Evolutionary conservation across 805 yeast genomes (phyloP), one percentile per base, ranked within the genome.

Genomic region (Saccharomycopsis babjevae): DNA sequence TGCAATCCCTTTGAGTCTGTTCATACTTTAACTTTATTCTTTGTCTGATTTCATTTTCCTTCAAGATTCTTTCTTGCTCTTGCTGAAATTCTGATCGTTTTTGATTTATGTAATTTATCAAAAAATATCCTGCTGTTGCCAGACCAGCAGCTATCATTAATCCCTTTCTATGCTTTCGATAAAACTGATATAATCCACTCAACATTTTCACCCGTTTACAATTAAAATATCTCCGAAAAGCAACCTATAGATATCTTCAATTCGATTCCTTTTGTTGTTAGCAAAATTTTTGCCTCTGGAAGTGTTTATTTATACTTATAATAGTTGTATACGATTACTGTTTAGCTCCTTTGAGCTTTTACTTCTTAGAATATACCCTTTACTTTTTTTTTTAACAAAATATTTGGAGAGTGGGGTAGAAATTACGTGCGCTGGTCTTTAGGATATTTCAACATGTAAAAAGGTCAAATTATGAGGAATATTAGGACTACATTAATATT

Each of bases 1-100:
- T 79, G 56, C 97, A 89, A 72, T 93, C 98, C 66, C 85, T 85
- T 69, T 92, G 97, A 11, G 97, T 93, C 75, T 91, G 97, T 57
- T 87, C 84, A 68, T 91, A 93, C 61, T 97, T 76, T 66, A 94
- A 79, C 66, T 85, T 85, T 62, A 92, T 86, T 66, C 83, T 86
- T 65, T 84, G 89, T 57, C 79, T 77, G 25, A 87, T 81, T 16
- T 46, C 52, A 10, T 46, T 46, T 11, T 46, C 52, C 16, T 46
- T 46, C 32, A 46, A 22, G 58, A 82, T 79, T 54, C 82, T 79
- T 71, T 84, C 87, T 46, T 84, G 67, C 56, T 77, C 74, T 58
- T 78, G 74, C 66, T 83, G 86, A 54, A 80, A 73, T 66, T 80
- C 82, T 15, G 70, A 65, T 50, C 83, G 69, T 68, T 81, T 79